phyloP scores from a whole-genome alignment of 257 asterid species.

The Scutellaria baicalensis region DNA sequence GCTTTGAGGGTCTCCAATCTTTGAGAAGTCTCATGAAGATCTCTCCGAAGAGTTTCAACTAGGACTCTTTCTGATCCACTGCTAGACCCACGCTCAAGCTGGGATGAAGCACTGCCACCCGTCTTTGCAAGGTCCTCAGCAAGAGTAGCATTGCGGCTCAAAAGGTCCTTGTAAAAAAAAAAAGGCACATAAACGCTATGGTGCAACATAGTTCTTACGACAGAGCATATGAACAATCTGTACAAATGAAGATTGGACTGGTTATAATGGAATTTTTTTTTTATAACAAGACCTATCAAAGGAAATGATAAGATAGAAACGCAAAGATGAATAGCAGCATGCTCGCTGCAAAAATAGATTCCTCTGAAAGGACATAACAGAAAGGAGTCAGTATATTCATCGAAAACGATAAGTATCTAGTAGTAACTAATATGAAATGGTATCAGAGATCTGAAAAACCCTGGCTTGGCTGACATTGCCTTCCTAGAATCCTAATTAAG shows the following conservation, averaged over 20 bases:
- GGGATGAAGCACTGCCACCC: constrained; percentile 48
- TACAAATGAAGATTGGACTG: not conserved
- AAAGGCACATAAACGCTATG: not conserved
- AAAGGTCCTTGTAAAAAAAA: constrained; percentile 50
- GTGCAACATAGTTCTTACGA: not conserved
- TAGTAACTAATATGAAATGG: not conserved
- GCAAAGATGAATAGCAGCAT: not conserved
- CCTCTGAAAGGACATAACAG: not conserved
- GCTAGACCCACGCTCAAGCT: constrained; percentile 41
- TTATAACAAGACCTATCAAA: not conserved
- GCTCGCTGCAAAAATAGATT: not conserved
- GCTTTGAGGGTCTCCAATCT: constrained; percentile 59
- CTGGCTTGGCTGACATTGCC: not conserved
- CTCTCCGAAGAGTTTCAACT: constrained; percentile 61
- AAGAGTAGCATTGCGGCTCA: constrained; percentile 74
- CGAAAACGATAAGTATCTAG: not conserved
- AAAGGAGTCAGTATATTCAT: not conserved
- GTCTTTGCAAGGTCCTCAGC: constrained; percentile 71
- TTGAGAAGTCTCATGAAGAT: constrained; percentile 60
- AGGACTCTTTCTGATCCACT: constrained; percentile 64
- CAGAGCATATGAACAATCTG: not conserved
- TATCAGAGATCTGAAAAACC: not conserved
- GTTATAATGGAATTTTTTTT: not conserved
- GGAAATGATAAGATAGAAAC: not conserved
- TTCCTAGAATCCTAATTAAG: not conserved